Percentiles rank a stretch among this genome's conserved stretches.
Conservation (phyloP, 345 rosid species). For the Cardamine resedifolia region DNA sequence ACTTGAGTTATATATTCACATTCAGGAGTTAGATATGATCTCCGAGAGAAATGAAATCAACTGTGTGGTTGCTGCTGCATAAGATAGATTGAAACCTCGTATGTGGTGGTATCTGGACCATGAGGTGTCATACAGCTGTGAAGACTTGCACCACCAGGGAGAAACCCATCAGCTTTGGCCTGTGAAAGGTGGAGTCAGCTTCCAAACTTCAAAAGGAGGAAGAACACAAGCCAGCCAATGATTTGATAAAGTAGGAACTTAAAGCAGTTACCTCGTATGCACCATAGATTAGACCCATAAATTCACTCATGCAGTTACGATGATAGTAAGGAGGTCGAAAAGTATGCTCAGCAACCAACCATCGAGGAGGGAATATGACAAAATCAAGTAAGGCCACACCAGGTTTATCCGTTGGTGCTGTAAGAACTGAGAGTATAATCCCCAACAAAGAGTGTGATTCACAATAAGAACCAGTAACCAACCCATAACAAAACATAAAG, state of each 20-base stretch:
- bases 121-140: conserved; percentile 99
- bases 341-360: conserved; percentile 98
- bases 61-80: not conserved
- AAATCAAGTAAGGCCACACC: conserved; percentile 97
- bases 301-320: conserved; percentile 99
- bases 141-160: conserved; percentile 94
- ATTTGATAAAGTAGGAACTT: not conserved
- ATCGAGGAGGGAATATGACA: conserved; percentile 91
- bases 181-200: conserved; percentile 33
- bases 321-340: conserved; percentile 96
- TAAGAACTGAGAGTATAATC: conserved; percentile 61
- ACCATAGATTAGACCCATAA: conserved; percentile 92
- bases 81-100: conserved; percentile 56
- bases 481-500: not conserved
- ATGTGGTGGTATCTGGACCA: conserved; percentile 94
- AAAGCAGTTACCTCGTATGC: conserved; percentile 75
- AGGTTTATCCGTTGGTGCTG: conserved; percentile 96
- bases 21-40: not conserved
- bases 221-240: not conserved
- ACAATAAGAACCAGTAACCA: not conserved
- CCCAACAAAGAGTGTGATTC: conserved; percentile 7
- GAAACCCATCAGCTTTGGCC: conserved; percentile 97
- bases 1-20: not conserved
- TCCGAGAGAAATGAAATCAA: not conserved
- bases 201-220: not conserved